Evolutionary conservation across 495 filamentous ascomycete genomes (phyloP).

Genomic region (Podospora appendiculata): DNA sequence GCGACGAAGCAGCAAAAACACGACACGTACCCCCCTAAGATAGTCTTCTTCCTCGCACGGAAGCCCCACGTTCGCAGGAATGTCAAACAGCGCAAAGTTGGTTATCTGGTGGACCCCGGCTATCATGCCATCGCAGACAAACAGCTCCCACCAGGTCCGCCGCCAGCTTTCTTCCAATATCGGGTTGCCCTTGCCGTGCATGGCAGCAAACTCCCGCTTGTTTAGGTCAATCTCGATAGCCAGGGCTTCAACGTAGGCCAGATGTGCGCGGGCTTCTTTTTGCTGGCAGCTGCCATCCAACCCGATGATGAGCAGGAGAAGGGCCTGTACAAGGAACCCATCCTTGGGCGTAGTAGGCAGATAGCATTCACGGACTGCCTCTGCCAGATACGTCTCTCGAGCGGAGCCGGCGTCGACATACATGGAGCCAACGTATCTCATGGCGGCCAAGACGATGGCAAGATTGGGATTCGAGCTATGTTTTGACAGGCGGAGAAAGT

Average conservation of each 20-base stretch:
- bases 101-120: slow-evolving; percentile 49
- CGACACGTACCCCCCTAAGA: slow-evolving; percentile 47
- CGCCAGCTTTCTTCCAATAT: slow-evolving; percentile 65
- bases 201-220: slow-evolving; percentile 41
- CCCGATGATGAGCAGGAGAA: slow-evolving; percentile 68
- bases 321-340: slow-evolving; percentile 66
- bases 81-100: slow-evolving; percentile 48
- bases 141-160: slow-evolving; percentile 89
- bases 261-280: slow-evolving; percentile 54
- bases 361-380: slow-evolving; percentile 48
- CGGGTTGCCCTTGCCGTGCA: slow-evolving; percentile 38
- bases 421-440: slow-evolving; percentile 62
- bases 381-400: slow-evolving; percentile 46
- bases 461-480: slow-evolving; percentile 26
- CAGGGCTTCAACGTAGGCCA: slow-evolving; percentile 57
- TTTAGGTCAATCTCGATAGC: slow-evolving; percentile 74
- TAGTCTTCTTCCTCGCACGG: slow-evolving; percentile 75
- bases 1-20: background rate
- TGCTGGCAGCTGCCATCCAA: slow-evolving; percentile 70
- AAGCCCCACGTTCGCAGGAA: slow-evolving; percentile 53
- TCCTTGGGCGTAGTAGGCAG: slow-evolving; percentile 43
- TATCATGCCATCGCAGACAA: slow-evolving; percentile 65
- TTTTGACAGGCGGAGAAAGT: slow-evolving; percentile 37
- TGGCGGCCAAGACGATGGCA: slow-evolving; percentile 47
- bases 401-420: slow-evolving; percentile 45